Evolutionary conservation across 2,329 filamentous ascomycete genomes (phyloP).

Genomic region (Alternaria conjuncta): DNA sequence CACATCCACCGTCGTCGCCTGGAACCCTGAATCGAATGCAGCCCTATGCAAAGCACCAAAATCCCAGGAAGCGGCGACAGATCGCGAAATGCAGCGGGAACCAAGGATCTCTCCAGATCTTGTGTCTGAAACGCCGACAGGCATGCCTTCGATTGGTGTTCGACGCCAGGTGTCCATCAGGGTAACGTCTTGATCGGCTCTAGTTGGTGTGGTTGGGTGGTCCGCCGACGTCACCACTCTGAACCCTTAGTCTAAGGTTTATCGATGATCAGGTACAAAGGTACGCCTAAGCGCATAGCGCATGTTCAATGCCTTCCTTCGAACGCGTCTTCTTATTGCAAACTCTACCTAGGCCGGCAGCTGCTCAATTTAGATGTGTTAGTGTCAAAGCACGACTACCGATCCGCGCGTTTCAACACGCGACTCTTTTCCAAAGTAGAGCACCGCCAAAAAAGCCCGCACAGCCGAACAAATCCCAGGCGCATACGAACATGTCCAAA

Average conservation of each 20-base stretch:
- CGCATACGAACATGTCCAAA: slow-evolving; percentile 28
- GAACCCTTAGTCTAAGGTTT: slow-evolving; percentile 6
- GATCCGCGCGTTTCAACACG: slow-evolving; percentile 14
- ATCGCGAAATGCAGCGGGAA: slow-evolving; percentile 22
- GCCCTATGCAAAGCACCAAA: background rate
- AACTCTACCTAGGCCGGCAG: background rate
- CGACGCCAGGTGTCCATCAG: slow-evolving; percentile 24
- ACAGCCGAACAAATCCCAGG: background rate
- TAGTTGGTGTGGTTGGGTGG: slow-evolving; percentile 14
- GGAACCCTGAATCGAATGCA: background rate
- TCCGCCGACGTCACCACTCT: slow-evolving; percentile 36
- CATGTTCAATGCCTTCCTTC: slow-evolving; percentile 16
- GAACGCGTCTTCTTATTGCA: slow-evolving; percentile 4
- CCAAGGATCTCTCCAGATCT: slow-evolving; percentile 23
- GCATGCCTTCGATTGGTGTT: slow-evolving; percentile 19
- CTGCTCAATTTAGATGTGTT: background rate
- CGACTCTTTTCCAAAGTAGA: slow-evolving; percentile 12
- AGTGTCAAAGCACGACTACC: background rate
- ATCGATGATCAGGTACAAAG: slow-evolving; percentile 17
- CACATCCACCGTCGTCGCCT: background rate
- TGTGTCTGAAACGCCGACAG: slow-evolving; percentile 21
- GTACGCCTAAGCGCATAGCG: background rate
- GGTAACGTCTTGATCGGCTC: slow-evolving; percentile 26
- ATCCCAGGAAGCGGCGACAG: slow-evolving; percentile 10
- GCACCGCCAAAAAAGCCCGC: slow-evolving; percentile 8